These are phyloP conservation scores for Tylopilus sp. DNA, from an alignment of 768 basidiomycete genomes.

Conservation along the genomic window DNA sequence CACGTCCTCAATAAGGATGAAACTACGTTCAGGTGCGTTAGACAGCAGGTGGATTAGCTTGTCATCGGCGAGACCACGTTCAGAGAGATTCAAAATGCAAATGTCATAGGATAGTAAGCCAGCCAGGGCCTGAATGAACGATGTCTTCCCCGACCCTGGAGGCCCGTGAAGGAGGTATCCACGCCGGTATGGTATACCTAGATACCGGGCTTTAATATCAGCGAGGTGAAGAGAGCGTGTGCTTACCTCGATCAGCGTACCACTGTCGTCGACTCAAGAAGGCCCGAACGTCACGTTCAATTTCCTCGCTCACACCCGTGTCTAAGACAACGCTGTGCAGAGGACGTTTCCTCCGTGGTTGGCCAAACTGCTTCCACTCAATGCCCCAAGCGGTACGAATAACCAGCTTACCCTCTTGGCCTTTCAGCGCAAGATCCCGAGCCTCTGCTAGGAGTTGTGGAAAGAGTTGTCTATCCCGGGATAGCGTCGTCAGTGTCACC, in stretches of 20 bases:
- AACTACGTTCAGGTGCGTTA: slow-evolving; percentile 87
- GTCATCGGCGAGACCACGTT: slow-evolving; percentile 94
- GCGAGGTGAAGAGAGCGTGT: background rate
- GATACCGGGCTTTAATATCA: slow-evolving; percentile 7
- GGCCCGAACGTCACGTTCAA: slow-evolving; percentile 75
- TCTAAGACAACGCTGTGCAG: slow-evolving; percentile 86
- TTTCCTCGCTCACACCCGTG: slow-evolving; percentile 74
- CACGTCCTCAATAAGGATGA: slow-evolving; percentile 95
- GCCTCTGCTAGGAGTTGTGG: slow-evolving; percentile 81
- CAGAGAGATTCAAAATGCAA: slow-evolving; percentile 91
- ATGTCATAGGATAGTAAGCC: slow-evolving; percentile 93
- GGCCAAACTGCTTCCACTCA: slow-evolving; percentile 95
- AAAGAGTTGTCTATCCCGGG: slow-evolving; percentile 80
- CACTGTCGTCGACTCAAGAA: slow-evolving; percentile 85
- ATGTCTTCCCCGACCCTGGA: slow-evolving; percentile 97
- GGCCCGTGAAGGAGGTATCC: slow-evolving; percentile 96
- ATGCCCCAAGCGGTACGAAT: slow-evolving; percentile 96
- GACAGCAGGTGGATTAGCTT: slow-evolving; percentile 92
- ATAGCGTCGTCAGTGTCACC: slow-evolving; percentile 88
- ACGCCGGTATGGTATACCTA: slow-evolving; percentile 95
- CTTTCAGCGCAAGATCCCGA: slow-evolving; percentile 79
- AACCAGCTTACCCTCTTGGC: slow-evolving; percentile 90
- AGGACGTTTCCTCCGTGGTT: slow-evolving; percentile 82
- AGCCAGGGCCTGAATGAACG: slow-evolving; percentile 96
- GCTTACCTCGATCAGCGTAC: slow-evolving; percentile 93